Evolutionary conservation across 345 rosid species (phyloP).

Genomic region (Gossypium mustelinum): DNA sequence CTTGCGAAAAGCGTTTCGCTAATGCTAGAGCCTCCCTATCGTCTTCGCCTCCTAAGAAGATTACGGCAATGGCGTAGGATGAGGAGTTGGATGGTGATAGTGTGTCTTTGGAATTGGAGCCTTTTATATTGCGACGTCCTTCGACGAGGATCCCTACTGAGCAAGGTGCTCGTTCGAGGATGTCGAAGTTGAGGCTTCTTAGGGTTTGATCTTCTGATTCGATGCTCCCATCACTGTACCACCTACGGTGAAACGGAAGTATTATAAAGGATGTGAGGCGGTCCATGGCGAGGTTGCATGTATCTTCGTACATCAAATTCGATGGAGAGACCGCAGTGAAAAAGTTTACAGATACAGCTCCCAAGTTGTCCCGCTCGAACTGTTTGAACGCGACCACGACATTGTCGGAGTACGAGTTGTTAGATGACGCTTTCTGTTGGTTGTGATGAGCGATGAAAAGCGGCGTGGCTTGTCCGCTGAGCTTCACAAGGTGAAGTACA

Average conservation of each 20-base stretch:
- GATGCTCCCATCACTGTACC: constrained; percentile 20
- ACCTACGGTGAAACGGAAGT: constrained; percentile 39
- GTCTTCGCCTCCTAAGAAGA: background rate
- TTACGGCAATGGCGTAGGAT: background rate
- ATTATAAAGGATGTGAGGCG: constrained; percentile 25
- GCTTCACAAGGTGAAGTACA: constrained; percentile 35
- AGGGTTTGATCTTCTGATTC: constrained; percentile 25
- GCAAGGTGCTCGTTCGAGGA: constrained; percentile 37
- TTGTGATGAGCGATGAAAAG: constrained; percentile 31
- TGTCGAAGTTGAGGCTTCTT: constrained; percentile 23
- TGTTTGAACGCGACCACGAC: constrained; percentile 23
- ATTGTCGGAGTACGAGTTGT: constrained; percentile 5
- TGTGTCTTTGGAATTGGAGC: no score
- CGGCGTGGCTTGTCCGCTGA: constrained; percentile 26
- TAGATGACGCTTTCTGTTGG: background rate
- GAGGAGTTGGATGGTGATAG: background rate
- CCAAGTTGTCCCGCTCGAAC: constrained; percentile 22
- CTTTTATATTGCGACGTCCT: constrained; percentile 18
- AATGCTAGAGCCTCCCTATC: background rate
- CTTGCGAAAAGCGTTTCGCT: background rate
- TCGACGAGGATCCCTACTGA: constrained; percentile 34
- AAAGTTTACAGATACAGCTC: background rate
- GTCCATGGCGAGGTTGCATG: constrained; percentile 29
- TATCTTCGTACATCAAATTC: constrained; percentile 33
- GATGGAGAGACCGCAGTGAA: constrained; percentile 37